phyloP scores from a whole-genome alignment of 805 yeast species.

The Ogataea paraovalis region DNA sequence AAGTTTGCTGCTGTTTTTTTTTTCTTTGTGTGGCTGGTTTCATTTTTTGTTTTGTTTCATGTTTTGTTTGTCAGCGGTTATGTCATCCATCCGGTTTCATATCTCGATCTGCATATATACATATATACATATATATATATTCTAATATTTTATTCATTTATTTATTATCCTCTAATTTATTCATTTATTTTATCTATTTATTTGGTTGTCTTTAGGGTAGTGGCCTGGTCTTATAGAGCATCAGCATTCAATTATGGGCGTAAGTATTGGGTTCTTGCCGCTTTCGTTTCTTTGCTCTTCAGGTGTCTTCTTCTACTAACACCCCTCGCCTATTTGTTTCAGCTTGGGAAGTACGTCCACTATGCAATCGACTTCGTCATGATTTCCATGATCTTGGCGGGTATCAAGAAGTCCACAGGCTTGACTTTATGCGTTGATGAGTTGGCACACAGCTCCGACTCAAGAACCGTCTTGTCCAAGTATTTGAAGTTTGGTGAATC shows the following conservation, averaged over 20 bases:
- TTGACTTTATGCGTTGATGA: conserved; percentile 32
- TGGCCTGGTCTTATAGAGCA: no score
- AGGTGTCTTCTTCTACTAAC: background rate
- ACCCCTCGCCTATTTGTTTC: background rate
- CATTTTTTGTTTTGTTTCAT: no score
- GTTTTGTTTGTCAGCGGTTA: no score
- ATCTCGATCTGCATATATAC: no score
- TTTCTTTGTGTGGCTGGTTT: no score
- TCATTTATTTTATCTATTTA: no score
- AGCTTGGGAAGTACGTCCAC: conserved; percentile 66
- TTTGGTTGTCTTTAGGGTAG: no score
- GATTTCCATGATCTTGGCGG: conserved; percentile 79
- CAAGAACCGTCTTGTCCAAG: conserved; percentile 38
- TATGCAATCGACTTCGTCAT: conserved; percentile 73
- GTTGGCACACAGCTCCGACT: conserved; percentile 43
- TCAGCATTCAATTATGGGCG: no score
- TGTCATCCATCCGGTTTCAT: no score
- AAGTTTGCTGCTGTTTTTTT: no score
- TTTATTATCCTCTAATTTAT: no score
- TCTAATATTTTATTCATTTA: no score
- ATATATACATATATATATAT: background rate
- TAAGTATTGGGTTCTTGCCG: background rate
- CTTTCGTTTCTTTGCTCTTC: background rate
- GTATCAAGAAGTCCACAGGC: conserved; percentile 81
- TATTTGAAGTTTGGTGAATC: conserved; percentile 60